Conservation (phyloP, 768 basidiomycete genomes). For the Russula sp. region DNA sequence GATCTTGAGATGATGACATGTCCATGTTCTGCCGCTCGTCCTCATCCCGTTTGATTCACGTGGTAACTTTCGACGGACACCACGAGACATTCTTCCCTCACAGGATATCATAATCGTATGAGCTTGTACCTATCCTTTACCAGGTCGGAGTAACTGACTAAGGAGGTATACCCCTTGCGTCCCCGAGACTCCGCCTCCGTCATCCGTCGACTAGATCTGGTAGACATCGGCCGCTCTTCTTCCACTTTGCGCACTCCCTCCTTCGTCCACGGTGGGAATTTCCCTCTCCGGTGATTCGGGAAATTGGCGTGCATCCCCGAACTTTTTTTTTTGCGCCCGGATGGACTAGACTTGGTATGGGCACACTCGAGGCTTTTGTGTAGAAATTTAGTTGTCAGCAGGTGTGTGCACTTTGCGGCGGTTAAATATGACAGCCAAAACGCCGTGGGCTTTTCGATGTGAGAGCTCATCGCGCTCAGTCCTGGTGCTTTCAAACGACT, state of each 20-base stretch:
- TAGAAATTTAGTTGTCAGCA: not conserved
- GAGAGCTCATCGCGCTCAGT: not conserved
- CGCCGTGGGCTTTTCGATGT: not conserved
- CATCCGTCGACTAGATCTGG: conserved; percentile 1
- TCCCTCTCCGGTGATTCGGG: not conserved
- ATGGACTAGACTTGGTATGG: not conserved
- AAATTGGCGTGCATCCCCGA: not conserved
- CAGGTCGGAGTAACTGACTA: conserved; percentile 1
- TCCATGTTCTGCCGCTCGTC: not conserved
- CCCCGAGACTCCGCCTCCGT: not conserved
- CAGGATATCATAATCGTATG: not conserved
- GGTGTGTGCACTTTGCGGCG: no score
- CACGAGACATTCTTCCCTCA: not conserved
- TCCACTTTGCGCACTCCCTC: conserved; percentile 5
- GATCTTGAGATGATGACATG: conserved; percentile 1
- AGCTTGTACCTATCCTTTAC: not conserved
- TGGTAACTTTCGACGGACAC: not conserved
- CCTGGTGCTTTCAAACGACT: not conserved
- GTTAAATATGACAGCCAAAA: not conserved
- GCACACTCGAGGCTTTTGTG: not conserved
- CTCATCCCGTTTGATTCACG: not conserved
- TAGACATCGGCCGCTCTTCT: conserved; percentile 5
- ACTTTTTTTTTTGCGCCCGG: conserved; percentile 1
- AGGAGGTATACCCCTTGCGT: conserved; percentile 8
- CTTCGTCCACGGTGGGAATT: conserved; percentile 6